Percentiles rank a stretch among this genome's conserved stretches.
phyloP scores from a whole-genome alignment of 2,329 filamentous ascomycete genomes.

The Aspergillus costaricaensis region DNA sequence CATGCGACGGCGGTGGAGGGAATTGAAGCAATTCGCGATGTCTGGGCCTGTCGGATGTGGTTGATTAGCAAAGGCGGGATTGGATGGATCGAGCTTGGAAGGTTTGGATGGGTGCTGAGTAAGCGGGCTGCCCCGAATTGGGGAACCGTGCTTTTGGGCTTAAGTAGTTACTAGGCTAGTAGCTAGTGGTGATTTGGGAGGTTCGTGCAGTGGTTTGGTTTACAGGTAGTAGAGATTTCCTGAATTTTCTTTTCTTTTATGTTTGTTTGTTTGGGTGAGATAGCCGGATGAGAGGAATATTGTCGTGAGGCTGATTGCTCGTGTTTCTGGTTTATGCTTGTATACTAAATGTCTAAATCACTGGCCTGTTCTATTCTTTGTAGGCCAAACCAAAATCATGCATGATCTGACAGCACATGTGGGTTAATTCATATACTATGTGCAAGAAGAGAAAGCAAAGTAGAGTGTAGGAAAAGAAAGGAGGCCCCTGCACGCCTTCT shows the following conservation, averaged over 20 bases:
- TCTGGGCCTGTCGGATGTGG: conserved; percentile 11
- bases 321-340: too few species aligned
- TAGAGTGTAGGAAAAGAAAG: background rate
- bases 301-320: too few species aligned
- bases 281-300: too few species aligned
- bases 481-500: conserved; percentile 23
- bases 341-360: background rate
- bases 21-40: conserved; percentile 19
- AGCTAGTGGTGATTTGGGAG: too few species aligned
- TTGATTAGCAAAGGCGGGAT: conserved; percentile 8
- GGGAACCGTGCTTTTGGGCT: background rate
- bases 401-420: too few species aligned
- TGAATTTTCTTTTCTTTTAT: too few species aligned
- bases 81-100: conserved; percentile 2
- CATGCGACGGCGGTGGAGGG: conserved; percentile 20
- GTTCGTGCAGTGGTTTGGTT: too few species aligned
- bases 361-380: background rate
- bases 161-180: too few species aligned
- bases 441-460: background rate
- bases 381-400: too few species aligned
- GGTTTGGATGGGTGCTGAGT: conserved; percentile 27
- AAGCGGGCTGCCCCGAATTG: conserved; percentile 10
- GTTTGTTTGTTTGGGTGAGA: too few species aligned
- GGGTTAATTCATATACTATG: background rate
- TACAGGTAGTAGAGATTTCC: too few species aligned